Evolutionary conservation across 2,329 filamentous ascomycete species (phyloP).

Genomic region (Alternaria alternata): DNA sequence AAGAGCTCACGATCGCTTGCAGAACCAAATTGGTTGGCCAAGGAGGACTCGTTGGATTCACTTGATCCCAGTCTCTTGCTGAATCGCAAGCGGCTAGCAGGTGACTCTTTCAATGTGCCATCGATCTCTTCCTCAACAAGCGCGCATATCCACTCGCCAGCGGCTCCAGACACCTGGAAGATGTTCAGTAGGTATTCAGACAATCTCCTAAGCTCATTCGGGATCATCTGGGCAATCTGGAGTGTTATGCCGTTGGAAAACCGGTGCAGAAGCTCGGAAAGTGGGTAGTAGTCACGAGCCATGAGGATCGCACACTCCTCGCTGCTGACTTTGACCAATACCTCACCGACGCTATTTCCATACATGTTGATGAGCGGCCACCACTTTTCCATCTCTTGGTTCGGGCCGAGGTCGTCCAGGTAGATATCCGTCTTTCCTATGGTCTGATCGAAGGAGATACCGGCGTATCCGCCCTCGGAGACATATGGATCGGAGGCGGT

Average conservation of each 20-base stretch:
- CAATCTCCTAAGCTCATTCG: conserved; percentile 78
- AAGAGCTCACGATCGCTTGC: conserved; percentile 72
- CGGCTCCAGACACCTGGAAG: conserved; percentile 87
- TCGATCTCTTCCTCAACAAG: conserved; percentile 98
- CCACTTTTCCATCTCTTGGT: conserved; percentile 84
- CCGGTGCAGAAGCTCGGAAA: conserved; percentile 83
- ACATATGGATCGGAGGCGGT: conserved; percentile 41
- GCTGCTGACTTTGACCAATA: conserved; percentile 82
- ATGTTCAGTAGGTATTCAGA: conserved; percentile 92
- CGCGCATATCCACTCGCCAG: conserved; percentile 88
- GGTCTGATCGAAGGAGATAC: conserved; percentile 58
- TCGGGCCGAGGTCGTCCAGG: conserved; percentile 78
- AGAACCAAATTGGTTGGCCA: conserved; percentile 44
- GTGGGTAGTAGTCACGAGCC: conserved; percentile 80
- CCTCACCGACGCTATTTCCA: conserved; percentile 79
- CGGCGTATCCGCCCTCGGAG: conserved; percentile 55
- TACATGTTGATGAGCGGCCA: conserved; percentile 80
- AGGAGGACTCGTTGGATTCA: conserved; percentile 66
- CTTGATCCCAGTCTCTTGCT: conserved; percentile 75
- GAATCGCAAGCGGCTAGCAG: conserved; percentile 72
- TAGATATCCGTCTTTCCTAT: conserved; percentile 82
- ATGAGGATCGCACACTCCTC: conserved; percentile 92
- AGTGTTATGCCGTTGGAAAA: conserved; percentile 85
- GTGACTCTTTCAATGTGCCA: conserved; percentile 82
- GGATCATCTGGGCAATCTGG: conserved; percentile 81